Base-by-base conservation (phyloP, 2,329 filamentous ascomycete genomes). In the Colletotrichum sp. region DNA sequence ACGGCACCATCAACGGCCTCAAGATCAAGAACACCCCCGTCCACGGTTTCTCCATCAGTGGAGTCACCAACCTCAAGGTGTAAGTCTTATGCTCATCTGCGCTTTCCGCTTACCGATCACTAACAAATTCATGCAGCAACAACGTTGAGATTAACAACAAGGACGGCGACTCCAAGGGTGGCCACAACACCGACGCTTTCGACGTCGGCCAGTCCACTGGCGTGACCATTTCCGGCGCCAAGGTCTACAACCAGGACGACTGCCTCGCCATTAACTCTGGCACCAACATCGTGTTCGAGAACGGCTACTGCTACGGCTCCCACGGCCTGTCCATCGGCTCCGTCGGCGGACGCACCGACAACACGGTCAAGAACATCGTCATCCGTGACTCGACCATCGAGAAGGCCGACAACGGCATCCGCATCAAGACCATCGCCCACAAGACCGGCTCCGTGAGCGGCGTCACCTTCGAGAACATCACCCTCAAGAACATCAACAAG, bases 161-260 rank as follows among this genome's bases (percentile, higher is more conserved):
- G 18, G 82, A 80, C 15, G 86, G 85, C 10, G 83, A 87, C 76
- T 77, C 81, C 28, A 79, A 82, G 52, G 81, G 81, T n/a, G 84
- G 82, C 15, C 83, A 89, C 79, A 92, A 92, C 85, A 92, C 90
- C 1, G 91, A 92, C 79, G 91, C 87, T 2, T 92, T 92, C 79
- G 89, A 92, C 75, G 86, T 92, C 64, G 88, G 89, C 62, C 83
- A 81, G 36, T 90, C 87, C 39, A 85, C 81, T n/a, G 85, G 86
- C 68, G 85, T 92, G 18, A 87, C 84, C 73, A 92, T 92, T 77
- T 85, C 84, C 32, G 87, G 87, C 55, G 89, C 89, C 44, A 87
- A 85, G 36, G 86, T 92, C 68, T 87, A 90, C 81, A 92, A 92
- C 85, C 91, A 92, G 83, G 91, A 92, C 72, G 91, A 92, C 80